Base-by-base conservation (phyloP, 176 grass and related monocot species). In the Musa acuminata region DNA sequence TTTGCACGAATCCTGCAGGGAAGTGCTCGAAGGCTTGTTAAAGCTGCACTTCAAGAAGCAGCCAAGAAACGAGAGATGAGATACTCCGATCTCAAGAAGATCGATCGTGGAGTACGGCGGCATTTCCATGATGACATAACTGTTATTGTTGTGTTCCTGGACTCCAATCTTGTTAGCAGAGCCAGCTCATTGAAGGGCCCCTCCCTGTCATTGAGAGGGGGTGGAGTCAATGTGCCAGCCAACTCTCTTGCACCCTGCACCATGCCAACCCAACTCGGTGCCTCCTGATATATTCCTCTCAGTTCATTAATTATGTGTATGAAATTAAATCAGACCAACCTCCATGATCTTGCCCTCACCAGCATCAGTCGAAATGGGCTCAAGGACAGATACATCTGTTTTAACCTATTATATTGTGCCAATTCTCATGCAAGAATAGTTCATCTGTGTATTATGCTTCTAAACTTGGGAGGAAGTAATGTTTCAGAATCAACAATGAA, bases 21-120 rank as follows among this genome's bases (percentile, higher is more conserved):
- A 71, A 85, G 89, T 48, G 93, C 93, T 52, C 89, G 87, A 71
- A 90, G 77, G 80, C 87, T 97, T 35, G 78, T 97, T 50, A 92
- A 88, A 82, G 49, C 75, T 29, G 87, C 87, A 16, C 72, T 93
- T 20, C 90, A 92, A 78, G 79, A 55, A 79, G 93, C 93, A 64
- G 93, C 93, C 20, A 97, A 90, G 75, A 97, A 92, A 83, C 88
- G 93, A 77, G 93, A 97, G 84, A 97, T 97, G 93, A 83, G 93
- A 48, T 97, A 97, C 58, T 97, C 93, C 1, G 93, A 97, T 78
- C 83, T 97, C 49, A 97, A 93, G 77, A 97, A 90, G 85, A 97
- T 97, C 0, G 87, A 97, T 22, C 87, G 93, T 14, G 93, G 93
- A 8, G 90, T 97, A 3, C 90, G 93, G 4, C 87, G 93, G 17